Evolutionary conservation across 2,329 filamentous ascomycete genomes (phyloP), one percentile per base, ranked within the genome.

Genomic region (Trichoderma koningiopsis): DNA sequence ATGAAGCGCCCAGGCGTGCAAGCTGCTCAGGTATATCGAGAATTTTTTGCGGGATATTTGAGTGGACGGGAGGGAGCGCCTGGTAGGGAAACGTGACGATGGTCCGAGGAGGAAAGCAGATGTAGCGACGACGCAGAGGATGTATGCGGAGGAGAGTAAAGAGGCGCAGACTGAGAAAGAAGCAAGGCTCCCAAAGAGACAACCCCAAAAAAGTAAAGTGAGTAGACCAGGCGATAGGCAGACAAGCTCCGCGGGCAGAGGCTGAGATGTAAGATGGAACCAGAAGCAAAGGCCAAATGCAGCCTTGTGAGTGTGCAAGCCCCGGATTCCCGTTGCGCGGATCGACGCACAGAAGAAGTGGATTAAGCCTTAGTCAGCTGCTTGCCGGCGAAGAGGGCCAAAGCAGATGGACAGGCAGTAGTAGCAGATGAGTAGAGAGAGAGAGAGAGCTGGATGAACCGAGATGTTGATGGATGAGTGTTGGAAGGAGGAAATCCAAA

Each of bases 191-290:
- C 43, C 43, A 5, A 49, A 49, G 14, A 49, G n/a, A 11, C 47
- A 49, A n/a, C n/a, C n/a, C n/a, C n/a, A 49, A 22, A 3, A 4
- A 4, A 8, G 43, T 19, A 22, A 22, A 47, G n/a, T n/a, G 5
- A 49, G 47, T 5, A 49, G 22, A 8, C 40, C 2, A 24, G 22
- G n/a, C 19, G 47, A 14, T 6, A 22, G 22, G n/a, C n/a, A 49
- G 11, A n/a, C n/a, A 24, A 24, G 5, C 3, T 13, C 8, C 8
- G 47, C 10, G 22, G 22, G n/a, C 47, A 49, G n/a, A 49, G 47
- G 10, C 47, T 49, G 43, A 78, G 4, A 79, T 78, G 13, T 76
- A 77, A 59, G 8, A 33, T 6, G 29, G 29, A 31, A 10, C 8
- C 77, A 40, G 81, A 77, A 47, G 53, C 24, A 10, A 24, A 31